phyloP scores from a whole-genome alignment of 257 asterid species.

The Petrea volubilis region DNA sequence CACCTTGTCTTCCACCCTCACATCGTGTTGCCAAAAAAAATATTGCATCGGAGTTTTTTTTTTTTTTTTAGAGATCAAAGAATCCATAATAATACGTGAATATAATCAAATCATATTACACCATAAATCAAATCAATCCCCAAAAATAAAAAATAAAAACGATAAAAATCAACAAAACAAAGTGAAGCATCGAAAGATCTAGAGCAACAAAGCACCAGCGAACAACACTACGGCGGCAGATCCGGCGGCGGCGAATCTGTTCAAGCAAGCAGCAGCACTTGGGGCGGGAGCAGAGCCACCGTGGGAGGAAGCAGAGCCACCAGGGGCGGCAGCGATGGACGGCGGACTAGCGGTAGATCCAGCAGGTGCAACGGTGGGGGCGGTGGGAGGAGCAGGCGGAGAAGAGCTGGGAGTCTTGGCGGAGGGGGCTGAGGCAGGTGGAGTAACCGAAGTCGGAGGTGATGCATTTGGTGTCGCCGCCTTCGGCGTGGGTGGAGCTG shows the following conservation, averaged over 20 bases:
- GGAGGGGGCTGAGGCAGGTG: constrained; percentile 28
- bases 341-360: constrained; percentile 27
- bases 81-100: too few species aligned
- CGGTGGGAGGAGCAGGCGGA: constrained; percentile 39
- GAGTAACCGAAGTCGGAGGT: constrained; percentile 27
- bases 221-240: constrained; percentile 42
- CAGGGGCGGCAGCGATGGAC: constrained; percentile 37
- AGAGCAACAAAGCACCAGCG: constrained; percentile 44
- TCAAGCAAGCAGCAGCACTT: constrained; percentile 35
- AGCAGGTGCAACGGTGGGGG: constrained; percentile 32
- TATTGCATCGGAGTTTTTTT: too few species aligned
- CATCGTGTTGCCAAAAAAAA: too few species aligned
- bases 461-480: constrained; percentile 17
- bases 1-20: too few species aligned
- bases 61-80: too few species aligned
- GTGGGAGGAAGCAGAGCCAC: constrained; percentile 30
- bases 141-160: too few species aligned
- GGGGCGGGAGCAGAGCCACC: constrained; percentile 37
- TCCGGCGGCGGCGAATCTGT: constrained; percentile 53
- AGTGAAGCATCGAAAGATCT: too few species aligned
- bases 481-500: not conserved
- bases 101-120: too few species aligned
- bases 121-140: too few species aligned
- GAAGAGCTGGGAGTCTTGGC: constrained; percentile 32
- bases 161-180: too few species aligned